Percentiles rank a stretch among this genome's conserved stretches.
Evolutionary conservation across 2,329 filamentous ascomycete genomes (phyloP).

Genomic region (Furcasterigmium furcatum): DNA sequence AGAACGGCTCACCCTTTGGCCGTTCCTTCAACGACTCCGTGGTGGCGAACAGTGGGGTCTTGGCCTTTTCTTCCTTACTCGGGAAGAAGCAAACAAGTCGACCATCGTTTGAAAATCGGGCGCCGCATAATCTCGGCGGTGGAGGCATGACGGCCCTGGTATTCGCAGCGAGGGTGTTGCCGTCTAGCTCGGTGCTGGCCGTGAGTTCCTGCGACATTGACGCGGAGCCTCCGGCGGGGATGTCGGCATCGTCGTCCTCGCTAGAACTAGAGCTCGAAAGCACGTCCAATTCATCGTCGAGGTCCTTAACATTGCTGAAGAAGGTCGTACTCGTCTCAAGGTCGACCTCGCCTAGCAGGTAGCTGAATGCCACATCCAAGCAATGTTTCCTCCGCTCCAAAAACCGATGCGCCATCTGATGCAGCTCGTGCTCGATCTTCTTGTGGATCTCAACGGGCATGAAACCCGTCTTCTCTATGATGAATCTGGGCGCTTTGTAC

Average conservation of each 20-base stretch:
- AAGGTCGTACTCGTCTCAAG: slow-evolving; percentile 57
- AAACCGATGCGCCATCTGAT: slow-evolving; percentile 53
- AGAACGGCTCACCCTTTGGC: slow-evolving; percentile 50
- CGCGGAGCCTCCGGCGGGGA: slow-evolving; percentile 48
- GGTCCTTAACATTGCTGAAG: slow-evolving; percentile 62
- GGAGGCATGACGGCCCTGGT: slow-evolving; percentile 53
- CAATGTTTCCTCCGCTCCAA: slow-evolving; percentile 58
- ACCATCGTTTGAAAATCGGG: slow-evolving; percentile 59
- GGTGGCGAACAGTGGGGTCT: slow-evolving; percentile 40
- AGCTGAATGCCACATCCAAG: slow-evolving; percentile 59
- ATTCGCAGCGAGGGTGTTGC: slow-evolving; percentile 47
- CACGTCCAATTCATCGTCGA: slow-evolving; percentile 54
- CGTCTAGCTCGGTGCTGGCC: slow-evolving; percentile 50
- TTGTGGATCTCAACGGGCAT: slow-evolving; percentile 55
- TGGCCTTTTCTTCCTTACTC: slow-evolving; percentile 60
- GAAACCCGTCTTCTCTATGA: slow-evolving; percentile 58
- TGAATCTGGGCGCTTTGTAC: slow-evolving; percentile 53
- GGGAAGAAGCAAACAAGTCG: slow-evolving; percentile 66
- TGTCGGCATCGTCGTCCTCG: slow-evolving; percentile 68
- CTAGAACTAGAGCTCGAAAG: slow-evolving; percentile 77
- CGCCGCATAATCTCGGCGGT: slow-evolving; percentile 56
- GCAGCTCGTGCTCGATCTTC: slow-evolving; percentile 51
- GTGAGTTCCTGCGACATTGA: slow-evolving; percentile 62
- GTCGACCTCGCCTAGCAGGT: slow-evolving; percentile 61
- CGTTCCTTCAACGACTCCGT: slow-evolving; percentile 43